A percentile compares a stretch with the other conserved stretches of the same genome.
phyloP scores from a whole-genome alignment of 1,139 yeast species.

The Saccharomycopsis hybrid region DNA sequence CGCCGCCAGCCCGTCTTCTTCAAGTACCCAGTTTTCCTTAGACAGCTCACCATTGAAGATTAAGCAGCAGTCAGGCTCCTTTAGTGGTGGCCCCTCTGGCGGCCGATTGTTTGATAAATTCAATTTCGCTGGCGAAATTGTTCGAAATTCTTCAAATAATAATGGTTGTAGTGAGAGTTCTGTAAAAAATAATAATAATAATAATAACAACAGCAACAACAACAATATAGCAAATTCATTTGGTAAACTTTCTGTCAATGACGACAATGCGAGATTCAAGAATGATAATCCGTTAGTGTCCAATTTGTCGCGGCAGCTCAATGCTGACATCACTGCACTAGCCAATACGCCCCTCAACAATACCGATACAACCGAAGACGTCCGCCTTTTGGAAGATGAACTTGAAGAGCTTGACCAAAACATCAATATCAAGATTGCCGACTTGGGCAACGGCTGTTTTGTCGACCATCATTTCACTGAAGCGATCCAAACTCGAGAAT shows the following conservation, averaged over 20 bases:
- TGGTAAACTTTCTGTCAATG: constrained; percentile 1
- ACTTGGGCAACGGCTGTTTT: constrained; percentile 72
- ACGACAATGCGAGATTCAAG: no score
- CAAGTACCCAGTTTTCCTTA: not conserved
- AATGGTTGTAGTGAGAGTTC: no score
- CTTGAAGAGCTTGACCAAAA: constrained; percentile 26
- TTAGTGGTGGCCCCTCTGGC: not conserved
- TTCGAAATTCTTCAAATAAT: no score
- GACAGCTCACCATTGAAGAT: not conserved
- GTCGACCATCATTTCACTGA: constrained; percentile 59
- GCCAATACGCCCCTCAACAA: not conserved
- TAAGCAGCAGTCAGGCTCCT: no score
- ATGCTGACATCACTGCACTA: not conserved
- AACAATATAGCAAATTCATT: not conserved
- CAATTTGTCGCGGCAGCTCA: no score
- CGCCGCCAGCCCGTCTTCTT: not conserved
- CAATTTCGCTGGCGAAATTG: constrained; percentile 4
- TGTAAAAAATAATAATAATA: no score
- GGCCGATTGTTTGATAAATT: constrained; percentile 6
- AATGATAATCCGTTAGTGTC: no score
- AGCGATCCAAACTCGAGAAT: constrained; percentile 71
- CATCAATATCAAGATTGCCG: constrained; percentile 60
- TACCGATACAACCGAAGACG: not conserved
- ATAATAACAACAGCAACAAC: not conserved
- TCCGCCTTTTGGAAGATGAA: constrained; percentile 13